A percentile compares a stretch with the other conserved stretches of the same genome.
Evolutionary conservation across 768 basidiomycete species (phyloP).

Genomic region (Suillus hirtellus): DNA sequence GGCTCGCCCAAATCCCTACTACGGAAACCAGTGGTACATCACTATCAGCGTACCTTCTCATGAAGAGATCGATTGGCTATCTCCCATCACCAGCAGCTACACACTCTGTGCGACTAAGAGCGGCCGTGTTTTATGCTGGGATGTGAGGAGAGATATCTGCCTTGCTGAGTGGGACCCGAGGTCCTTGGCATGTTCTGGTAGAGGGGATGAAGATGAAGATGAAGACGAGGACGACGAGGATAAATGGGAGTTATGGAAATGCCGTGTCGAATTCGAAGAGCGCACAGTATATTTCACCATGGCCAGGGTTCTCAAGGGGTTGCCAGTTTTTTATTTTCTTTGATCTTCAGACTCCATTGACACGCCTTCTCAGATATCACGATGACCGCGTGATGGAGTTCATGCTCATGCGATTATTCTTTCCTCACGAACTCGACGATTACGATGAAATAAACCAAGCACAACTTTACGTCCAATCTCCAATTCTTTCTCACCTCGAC

Average conservation of each 20-base stretch:
- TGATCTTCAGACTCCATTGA: slow-evolving; percentile 9
- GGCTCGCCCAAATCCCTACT: slow-evolving; percentile 23
- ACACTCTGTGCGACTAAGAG: slow-evolving; percentile 77
- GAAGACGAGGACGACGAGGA: slow-evolving; percentile 26
- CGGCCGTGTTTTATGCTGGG: slow-evolving; percentile 78
- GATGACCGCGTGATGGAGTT: slow-evolving; percentile 71
- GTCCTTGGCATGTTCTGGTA: slow-evolving; percentile 18
- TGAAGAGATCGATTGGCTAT: slow-evolving; percentile 76
- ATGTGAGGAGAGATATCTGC: slow-evolving; percentile 59
- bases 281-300: slow-evolving; percentile 73
- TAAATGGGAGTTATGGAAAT: slow-evolving; percentile 77
- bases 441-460: slow-evolving; percentile 8
- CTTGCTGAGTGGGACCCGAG: slow-evolving; percentile 70
- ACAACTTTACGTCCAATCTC: slow-evolving; percentile 6
- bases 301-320: slow-evolving; percentile 58
- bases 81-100: slow-evolving; percentile 74
- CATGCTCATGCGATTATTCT: slow-evolving; percentile 65
- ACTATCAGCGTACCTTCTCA: slow-evolving; percentile 64
- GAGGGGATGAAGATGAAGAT: slow-evolving; percentile 15
- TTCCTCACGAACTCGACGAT: slow-evolving; percentile 51
- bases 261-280: slow-evolving; percentile 73
- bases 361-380: slow-evolving; percentile 43
- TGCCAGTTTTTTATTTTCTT: slow-evolving; percentile 38
- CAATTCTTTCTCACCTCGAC: slow-evolving; percentile 6
- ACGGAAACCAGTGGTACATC: slow-evolving; percentile 56